Evolutionary conservation across 75 land plant species (phyloP).

Genomic region (Picea glauca): DNA sequence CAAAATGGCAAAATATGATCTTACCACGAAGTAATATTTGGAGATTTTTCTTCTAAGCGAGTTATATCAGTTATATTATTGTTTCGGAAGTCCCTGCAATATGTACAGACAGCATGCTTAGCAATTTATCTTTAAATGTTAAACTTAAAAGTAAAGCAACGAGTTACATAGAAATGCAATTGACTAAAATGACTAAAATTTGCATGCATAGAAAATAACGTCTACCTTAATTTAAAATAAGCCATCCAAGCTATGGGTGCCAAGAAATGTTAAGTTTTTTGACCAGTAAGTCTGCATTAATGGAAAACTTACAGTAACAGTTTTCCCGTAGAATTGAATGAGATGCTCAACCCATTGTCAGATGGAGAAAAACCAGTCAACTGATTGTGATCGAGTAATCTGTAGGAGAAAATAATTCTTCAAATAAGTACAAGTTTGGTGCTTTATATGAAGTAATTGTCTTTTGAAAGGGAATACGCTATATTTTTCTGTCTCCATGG

Average conservation of each 20-base stretch:
- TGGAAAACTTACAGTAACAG: slow-evolving; percentile 36
- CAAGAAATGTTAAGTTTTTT: neutral
- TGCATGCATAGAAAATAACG: neutral
- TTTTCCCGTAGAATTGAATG: slow-evolving; percentile 20
- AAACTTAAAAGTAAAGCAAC: neutral
- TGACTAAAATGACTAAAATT: neutral
- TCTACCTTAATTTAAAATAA: neutral
- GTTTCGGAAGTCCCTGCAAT: slow-evolving; percentile 55
- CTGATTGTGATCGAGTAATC: slow-evolving; percentile 44
- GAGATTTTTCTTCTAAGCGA: slow-evolving; percentile 13
- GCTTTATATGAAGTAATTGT: neutral
- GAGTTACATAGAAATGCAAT: neutral
- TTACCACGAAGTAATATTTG: slow-evolving; percentile 51
- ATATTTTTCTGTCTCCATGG: too few relatives aligned
- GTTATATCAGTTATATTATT: slow-evolving; percentile 29
- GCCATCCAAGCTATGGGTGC: neutral
- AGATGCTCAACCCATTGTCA: slow-evolving; percentile 29
- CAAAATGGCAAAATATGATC: slow-evolving; percentile 9
- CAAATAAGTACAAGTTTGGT: neutral
- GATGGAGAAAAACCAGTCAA: slow-evolving; percentile 48
- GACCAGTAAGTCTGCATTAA: neutral
- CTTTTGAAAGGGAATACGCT: neutral
- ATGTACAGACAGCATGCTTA: neutral
- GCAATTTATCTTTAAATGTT: neutral
- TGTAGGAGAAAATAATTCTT: slow-evolving; percentile 16